Conservation (phyloP, 2,329 filamentous ascomycete species). For the Drechslerella dactyloides region DNA sequence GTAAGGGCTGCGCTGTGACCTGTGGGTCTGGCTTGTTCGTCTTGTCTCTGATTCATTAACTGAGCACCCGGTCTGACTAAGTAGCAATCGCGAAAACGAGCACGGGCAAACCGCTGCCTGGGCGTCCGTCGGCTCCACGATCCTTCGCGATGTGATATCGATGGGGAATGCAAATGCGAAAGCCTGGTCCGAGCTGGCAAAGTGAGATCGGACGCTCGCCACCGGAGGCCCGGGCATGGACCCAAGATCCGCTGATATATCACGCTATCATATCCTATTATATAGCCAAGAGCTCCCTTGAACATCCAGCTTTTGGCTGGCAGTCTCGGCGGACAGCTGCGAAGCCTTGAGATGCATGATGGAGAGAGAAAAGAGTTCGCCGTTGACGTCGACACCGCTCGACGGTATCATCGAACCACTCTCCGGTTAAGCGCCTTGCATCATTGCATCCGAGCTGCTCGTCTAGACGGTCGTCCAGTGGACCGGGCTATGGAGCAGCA, state of each 20-base stretch:
- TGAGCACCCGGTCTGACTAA: slow-evolving; percentile 17
- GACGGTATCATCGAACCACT: slow-evolving; percentile 3
- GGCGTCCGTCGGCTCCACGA: slow-evolving; percentile 13
- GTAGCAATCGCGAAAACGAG: slow-evolving; percentile 12
- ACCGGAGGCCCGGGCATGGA: slow-evolving; percentile 26
- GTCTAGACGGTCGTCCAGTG: background rate
- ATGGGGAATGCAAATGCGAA: too few relatives aligned
- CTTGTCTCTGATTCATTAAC: background rate
- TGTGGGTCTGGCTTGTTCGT: slow-evolving; percentile 25
- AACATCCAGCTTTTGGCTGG: too few relatives aligned
- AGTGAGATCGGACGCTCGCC: slow-evolving; percentile 43
- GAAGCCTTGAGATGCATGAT: too few relatives aligned
- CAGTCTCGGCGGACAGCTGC: too few relatives aligned
- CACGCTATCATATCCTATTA: slow-evolving; percentile 6
- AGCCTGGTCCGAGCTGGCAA: too few relatives aligned
- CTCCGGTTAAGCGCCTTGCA: slow-evolving; percentile 39
- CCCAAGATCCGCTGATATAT: slow-evolving; percentile 21
- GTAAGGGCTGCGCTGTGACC: slow-evolving; percentile 30
- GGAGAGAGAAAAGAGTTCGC: too few relatives aligned
- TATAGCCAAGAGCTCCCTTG: background rate
- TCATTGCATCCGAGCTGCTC: slow-evolving; percentile 8
- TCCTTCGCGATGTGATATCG: slow-evolving; percentile 4
- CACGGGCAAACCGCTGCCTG: slow-evolving; percentile 2
- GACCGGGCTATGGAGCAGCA: background rate
- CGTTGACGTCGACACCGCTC: too few relatives aligned